Percentiles rank a stretch among this genome's conserved stretches.
phyloP scores from a whole-genome alignment of 441 rosid species.

The Pelargonium cotyledonis region DNA sequence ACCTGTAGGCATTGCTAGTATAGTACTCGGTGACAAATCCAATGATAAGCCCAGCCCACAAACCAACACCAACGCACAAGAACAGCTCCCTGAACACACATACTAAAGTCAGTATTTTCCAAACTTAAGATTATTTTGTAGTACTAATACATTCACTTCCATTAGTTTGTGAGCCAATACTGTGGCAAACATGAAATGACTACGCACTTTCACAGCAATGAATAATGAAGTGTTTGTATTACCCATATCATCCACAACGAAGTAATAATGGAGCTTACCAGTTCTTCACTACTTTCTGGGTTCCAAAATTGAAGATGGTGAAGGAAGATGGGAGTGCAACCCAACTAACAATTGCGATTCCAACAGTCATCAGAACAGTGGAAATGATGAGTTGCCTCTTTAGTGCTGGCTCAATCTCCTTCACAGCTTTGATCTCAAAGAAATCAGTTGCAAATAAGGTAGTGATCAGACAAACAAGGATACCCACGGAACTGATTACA shows the following conservation, averaged over 20 bases:
- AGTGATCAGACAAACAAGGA: conserved; percentile 71
- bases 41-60: conserved; percentile 94
- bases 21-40: conserved; percentile 86
- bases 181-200: background rate
- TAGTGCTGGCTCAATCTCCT: conserved; percentile 78
- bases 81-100: conserved; percentile 62
- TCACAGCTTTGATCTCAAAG: conserved; percentile 82
- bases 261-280: conserved; percentile 36
- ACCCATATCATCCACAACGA: conserved; percentile 7
- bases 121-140: background rate
- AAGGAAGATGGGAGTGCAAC: conserved; percentile 77
- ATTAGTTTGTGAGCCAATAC: background rate
- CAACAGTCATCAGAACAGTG: conserved; percentile 68
- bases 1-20: conserved; percentile 96
- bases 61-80: conserved; percentile 85
- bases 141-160: background rate
- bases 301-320: conserved; percentile 78
- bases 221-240: background rate
- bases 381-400: conserved; percentile 82
- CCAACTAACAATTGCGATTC: conserved; percentile 70
- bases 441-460: conserved; percentile 82
- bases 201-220: background rate
- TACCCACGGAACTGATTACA: conserved; percentile 74
- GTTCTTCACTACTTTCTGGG: conserved; percentile 76
- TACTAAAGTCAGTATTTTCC: conserved; percentile 10